Conservation (phyloP, 176 grass and related monocot species). For the Phoenix roebelenii region DNA sequence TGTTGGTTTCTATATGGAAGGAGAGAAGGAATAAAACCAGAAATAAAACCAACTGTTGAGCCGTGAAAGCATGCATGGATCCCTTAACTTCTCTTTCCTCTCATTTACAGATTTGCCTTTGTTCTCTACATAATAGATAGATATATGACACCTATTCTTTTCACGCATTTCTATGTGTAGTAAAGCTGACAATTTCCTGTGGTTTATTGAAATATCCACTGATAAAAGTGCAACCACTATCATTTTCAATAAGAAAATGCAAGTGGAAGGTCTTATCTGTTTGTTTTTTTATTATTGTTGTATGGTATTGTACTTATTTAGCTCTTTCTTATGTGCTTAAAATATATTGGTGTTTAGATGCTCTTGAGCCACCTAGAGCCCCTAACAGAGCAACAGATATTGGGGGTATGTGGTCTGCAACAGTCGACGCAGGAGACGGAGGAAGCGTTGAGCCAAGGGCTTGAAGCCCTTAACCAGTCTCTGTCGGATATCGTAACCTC, state of each 20-base stretch:
- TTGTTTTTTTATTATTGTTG: too few species aligned
- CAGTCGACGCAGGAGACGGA: slow-evolving; percentile 32
- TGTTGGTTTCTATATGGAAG: slow-evolving; percentile 17
- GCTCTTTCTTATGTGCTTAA: background rate
- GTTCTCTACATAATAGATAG: background rate
- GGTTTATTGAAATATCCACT: too few species aligned
- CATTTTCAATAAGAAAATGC: too few species aligned
- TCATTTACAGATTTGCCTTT: background rate
- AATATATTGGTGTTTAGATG: slow-evolving; percentile 30
- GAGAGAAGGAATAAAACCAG: slow-evolving; percentile 4
- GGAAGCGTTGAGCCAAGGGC: slow-evolving; percentile 35
- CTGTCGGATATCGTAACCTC: slow-evolving; percentile 32
- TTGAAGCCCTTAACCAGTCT: slow-evolving; percentile 28
- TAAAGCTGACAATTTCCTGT: background rate
- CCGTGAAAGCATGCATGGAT: slow-evolving; percentile 19
- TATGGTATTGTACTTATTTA: too few species aligned
- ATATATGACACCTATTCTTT: too few species aligned
- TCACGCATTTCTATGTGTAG: background rate
- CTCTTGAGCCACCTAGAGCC: slow-evolving; percentile 43
- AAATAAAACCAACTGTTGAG: slow-evolving; percentile 2
- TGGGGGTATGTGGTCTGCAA: slow-evolving; percentile 30
- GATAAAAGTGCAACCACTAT: too few species aligned
- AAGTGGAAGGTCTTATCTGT: too few species aligned
- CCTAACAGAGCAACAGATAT: slow-evolving; percentile 30
- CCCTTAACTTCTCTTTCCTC: background rate